Percentiles rank a stretch among this genome's conserved stretches.
Conservation (phyloP, 345 rosid species). For the Trapa bicornis region DNA sequence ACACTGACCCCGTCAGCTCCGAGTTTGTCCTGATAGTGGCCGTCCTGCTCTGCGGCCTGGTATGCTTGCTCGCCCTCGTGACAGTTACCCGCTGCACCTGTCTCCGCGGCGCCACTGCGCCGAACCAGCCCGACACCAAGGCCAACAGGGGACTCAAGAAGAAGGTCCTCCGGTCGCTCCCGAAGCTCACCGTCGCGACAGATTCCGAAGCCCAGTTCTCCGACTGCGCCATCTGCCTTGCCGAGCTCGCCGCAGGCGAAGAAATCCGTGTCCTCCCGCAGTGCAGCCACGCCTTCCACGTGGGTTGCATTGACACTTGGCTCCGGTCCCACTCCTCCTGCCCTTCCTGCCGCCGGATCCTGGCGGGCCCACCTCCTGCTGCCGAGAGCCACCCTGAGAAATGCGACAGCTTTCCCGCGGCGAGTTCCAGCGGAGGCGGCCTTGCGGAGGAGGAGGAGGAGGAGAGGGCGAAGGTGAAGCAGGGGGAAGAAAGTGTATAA, state of each 20-base stretch:
- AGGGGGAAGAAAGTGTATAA: too few species aligned
- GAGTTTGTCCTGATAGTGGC: slow-evolving; percentile 35
- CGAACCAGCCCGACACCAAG: slow-evolving; percentile 9
- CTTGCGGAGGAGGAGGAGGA: too few species aligned
- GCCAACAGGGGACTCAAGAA: slow-evolving; percentile 28
- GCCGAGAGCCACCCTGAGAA: background rate
- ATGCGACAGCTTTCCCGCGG: slow-evolving; percentile 8
- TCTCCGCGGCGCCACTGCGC: slow-evolving; percentile 21
- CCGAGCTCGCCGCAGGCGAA: slow-evolving; percentile 32
- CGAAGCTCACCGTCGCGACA: slow-evolving; percentile 18
- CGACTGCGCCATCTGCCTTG: slow-evolving; percentile 43
- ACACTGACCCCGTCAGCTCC: slow-evolving; percentile 6
- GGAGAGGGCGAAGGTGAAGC: too few species aligned
- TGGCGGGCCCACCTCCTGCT: background rate
- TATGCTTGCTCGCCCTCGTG: slow-evolving; percentile 29
- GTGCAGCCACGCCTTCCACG: slow-evolving; percentile 39
- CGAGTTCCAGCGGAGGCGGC: too few species aligned
- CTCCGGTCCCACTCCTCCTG: slow-evolving; percentile 32
- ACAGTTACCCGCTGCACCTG: slow-evolving; percentile 37
- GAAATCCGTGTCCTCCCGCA: slow-evolving; percentile 26
- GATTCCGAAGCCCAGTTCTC: slow-evolving; percentile 15
- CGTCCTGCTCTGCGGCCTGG: slow-evolving; percentile 32
- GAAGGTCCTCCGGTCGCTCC: slow-evolving; percentile 28
- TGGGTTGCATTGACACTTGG: slow-evolving; percentile 37
- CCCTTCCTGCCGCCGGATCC: slow-evolving; percentile 30